These are phyloP conservation scores for Henckelia pumila DNA, from an alignment of 257 asterid genomes.

Conservation along the genomic window DNA sequence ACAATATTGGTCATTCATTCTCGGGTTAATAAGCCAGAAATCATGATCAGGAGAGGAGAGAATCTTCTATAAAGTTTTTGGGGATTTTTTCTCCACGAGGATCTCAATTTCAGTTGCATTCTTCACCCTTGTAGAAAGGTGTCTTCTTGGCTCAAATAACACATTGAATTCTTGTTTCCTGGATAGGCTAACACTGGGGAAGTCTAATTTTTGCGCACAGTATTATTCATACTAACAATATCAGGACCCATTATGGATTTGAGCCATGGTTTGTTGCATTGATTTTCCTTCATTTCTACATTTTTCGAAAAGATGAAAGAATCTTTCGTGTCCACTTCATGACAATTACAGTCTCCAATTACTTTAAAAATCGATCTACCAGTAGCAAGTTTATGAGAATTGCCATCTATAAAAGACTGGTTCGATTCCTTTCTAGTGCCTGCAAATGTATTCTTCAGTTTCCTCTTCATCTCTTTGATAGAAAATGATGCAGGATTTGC, in stretches of 20 bases:
- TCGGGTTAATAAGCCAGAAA: slow-evolving; percentile 39
- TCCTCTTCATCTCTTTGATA: slow-evolving; percentile 55
- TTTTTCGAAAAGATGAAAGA: slow-evolving; percentile 23
- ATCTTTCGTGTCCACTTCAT: slow-evolving; percentile 21
- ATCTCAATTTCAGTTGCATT: slow-evolving; percentile 28
- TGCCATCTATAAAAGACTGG: slow-evolving; percentile 7
- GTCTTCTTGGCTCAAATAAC: slow-evolving; percentile 70
- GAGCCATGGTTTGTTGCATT: slow-evolving; percentile 16
- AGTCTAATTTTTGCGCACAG: slow-evolving; percentile 30
- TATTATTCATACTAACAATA: slow-evolving; percentile 22
- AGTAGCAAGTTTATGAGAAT: not conserved
- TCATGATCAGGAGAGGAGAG: slow-evolving; percentile 61
- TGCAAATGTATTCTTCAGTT: slow-evolving; percentile 52
- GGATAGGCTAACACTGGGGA: slow-evolving; percentile 25
- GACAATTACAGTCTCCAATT: slow-evolving; percentile 20
- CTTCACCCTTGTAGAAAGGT: slow-evolving; percentile 57
- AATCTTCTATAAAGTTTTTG: slow-evolving; percentile 50
- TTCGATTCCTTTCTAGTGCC: slow-evolving; percentile 29
- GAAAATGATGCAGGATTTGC: slow-evolving; percentile 42
- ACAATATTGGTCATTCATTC: slow-evolving; percentile 24
- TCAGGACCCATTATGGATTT: slow-evolving; percentile 26
- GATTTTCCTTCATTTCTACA: slow-evolving; percentile 28
- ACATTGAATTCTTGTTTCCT: slow-evolving; percentile 46
- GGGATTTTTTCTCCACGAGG: slow-evolving; percentile 27
- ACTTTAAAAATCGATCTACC: not conserved